These are phyloP conservation scores for Salix purpurea DNA, from an alignment of 345 rosid species.

Conservation along the genomic window DNA sequence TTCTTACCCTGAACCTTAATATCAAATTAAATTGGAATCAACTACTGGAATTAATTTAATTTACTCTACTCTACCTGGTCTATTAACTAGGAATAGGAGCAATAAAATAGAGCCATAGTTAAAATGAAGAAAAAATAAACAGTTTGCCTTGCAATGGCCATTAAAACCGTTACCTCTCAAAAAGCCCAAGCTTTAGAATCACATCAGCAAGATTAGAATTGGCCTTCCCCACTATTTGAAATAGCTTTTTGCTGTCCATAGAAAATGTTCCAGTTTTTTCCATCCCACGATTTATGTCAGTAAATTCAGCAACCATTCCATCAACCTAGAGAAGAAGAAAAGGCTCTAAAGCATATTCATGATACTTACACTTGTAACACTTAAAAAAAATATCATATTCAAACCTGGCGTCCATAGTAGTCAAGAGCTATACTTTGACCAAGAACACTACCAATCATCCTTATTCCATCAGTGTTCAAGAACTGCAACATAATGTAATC, in stretches of 20 bases:
- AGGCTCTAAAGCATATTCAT: background rate
- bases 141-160: background rate
- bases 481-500: conserved; percentile 87
- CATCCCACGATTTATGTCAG: conserved; percentile 93
- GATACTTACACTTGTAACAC: background rate
- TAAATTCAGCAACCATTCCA: conserved; percentile 95
- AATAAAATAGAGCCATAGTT: background rate
- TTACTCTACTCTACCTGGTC: background rate
- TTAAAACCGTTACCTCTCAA: conserved; percentile 68
- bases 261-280: conserved; percentile 93
- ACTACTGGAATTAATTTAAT: background rate
- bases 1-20: background rate
- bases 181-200: conserved; percentile 90
- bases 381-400: conserved; percentile 2
- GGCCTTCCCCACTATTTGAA: conserved; percentile 94
- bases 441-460: conserved; percentile 88
- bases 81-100: background rate
- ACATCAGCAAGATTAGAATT: conserved; percentile 94
- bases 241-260: conserved; percentile 90
- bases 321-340: conserved; percentile 58
- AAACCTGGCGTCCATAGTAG: conserved; percentile 95
- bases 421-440: conserved; percentile 98
- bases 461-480: conserved; percentile 81
- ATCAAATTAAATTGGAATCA: background rate
- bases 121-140: background rate